phyloP scores from a whole-genome alignment of 768 basidiomycete genomes.

The Dioszegia aurantiaca region DNA sequence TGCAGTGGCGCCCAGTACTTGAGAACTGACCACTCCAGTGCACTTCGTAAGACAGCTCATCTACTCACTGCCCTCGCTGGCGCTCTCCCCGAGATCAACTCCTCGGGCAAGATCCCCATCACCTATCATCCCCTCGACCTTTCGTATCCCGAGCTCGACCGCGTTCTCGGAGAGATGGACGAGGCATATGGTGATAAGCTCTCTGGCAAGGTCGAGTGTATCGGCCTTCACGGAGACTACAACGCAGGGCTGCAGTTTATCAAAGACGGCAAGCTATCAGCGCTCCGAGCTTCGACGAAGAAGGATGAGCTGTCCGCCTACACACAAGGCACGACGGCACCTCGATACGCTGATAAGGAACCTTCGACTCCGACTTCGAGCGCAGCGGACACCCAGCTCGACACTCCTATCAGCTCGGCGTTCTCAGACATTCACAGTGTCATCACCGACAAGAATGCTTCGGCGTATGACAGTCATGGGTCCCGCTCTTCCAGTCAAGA shows the following conservation, averaged over 20 bases:
- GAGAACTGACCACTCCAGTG: constrained; percentile 55
- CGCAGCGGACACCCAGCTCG: constrained; percentile 4
- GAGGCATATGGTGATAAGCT: constrained; percentile 60
- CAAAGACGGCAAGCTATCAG: constrained; percentile 61
- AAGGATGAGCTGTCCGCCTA: no score
- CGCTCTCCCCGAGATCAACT: constrained; percentile 37
- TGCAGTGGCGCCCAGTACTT: constrained; percentile 2
- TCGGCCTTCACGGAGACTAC: constrained; percentile 88
- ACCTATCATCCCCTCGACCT: constrained; percentile 92
- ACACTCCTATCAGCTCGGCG: constrained; percentile 7
- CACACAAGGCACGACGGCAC: neutral
- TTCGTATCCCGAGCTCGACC: constrained; percentile 76
- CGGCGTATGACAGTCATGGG: no score
- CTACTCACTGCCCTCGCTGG: constrained; percentile 69
- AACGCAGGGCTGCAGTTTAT: constrained; percentile 82
- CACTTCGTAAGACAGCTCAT: constrained; percentile 83
- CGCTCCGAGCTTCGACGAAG: constrained; percentile 15
- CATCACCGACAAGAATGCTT: neutral
- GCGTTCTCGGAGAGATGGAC: constrained; percentile 69
- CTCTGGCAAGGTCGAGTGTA: constrained; percentile 69
- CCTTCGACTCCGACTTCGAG: neutral
- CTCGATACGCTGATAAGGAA: neutral
- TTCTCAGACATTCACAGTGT: constrained; percentile 8
- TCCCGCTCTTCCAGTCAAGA: no score
- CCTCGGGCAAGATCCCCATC: constrained; percentile 58